Evolutionary conservation across 768 basidiomycete genomes (phyloP).

Genomic region (Suillus spraguei): DNA sequence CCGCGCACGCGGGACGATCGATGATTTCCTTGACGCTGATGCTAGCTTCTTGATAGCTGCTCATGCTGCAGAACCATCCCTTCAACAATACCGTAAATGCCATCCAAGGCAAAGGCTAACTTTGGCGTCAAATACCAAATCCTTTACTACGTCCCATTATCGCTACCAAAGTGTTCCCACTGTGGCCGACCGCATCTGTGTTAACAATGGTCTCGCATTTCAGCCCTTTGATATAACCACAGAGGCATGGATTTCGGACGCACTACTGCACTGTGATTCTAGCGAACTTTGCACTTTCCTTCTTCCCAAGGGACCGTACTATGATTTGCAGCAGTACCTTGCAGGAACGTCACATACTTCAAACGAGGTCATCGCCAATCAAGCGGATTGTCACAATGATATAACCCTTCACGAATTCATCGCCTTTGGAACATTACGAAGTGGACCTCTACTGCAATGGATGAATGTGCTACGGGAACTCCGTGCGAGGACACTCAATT

Average conservation of each 20-base stretch:
- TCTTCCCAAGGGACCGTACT: slow-evolving; percentile 37
- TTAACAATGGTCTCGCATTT: slow-evolving; percentile 39
- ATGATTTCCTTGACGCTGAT: slow-evolving; percentile 21
- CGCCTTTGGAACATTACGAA: slow-evolving; percentile 47
- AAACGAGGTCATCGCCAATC: slow-evolving; percentile 46
- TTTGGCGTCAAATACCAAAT: slow-evolving; percentile 26
- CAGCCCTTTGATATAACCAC: slow-evolving; percentile 33
- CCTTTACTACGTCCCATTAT: slow-evolving; percentile 24
- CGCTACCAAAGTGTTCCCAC: slow-evolving; percentile 17
- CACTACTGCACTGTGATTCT: slow-evolving; percentile 9
- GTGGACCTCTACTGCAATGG: slow-evolving; percentile 51
- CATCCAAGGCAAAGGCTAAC: slow-evolving; percentile 25
- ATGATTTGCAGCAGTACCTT: slow-evolving; percentile 38
- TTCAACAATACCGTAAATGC: slow-evolving; percentile 16
- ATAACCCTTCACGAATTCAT: slow-evolving; percentile 49
- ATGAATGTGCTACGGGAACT: slow-evolving; percentile 51
- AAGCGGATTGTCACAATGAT: slow-evolving; percentile 41
- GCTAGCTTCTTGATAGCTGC: slow-evolving; percentile 18
- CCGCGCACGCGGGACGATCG: slow-evolving; percentile 17
- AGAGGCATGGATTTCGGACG: slow-evolving; percentile 15
- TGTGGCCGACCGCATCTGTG: slow-evolving; percentile 20
- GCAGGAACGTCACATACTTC: slow-evolving; percentile 38
- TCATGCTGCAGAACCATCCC: slow-evolving; percentile 16
- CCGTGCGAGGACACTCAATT: slow-evolving; percentile 38
- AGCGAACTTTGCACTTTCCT: slow-evolving; percentile 32